These are phyloP conservation scores for Centella asiatica DNA, from an alignment of 129 eudicot genomes.

Conservation along the genomic window DNA sequence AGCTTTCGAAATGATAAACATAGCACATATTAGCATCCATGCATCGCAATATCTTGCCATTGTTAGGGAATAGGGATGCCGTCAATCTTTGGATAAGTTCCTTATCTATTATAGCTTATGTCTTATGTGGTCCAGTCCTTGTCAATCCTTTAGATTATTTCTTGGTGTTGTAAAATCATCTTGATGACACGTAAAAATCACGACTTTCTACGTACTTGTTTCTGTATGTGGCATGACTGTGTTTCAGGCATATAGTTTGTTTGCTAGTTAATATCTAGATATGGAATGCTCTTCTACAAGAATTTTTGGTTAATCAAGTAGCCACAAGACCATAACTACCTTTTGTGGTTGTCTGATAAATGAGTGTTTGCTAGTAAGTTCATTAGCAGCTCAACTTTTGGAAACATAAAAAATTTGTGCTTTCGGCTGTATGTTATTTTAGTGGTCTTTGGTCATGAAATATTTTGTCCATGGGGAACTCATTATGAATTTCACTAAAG, in stretches of 20 bases:
- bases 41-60: not conserved
- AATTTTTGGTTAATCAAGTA: not conserved
- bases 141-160: too few relatives aligned
- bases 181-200: not conserved
- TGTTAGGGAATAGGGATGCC: too few relatives aligned
- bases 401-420: too few relatives aligned
- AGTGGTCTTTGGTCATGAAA: too few relatives aligned
- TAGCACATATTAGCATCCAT: not conserved
- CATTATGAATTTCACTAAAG: too few relatives aligned
- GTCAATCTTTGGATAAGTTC: not conserved
- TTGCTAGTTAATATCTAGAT: not conserved
- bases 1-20: not conserved
- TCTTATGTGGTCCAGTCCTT: too few relatives aligned
- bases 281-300: not conserved
- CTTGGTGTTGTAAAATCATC: not conserved
- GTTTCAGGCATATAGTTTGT: not conserved
- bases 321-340: not conserved
- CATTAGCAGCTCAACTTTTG: too few relatives aligned
- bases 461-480: too few relatives aligned
- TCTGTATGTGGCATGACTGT: not conserved
- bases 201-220: too few relatives aligned
- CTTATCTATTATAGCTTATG: not conserved
- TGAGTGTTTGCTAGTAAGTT: too few relatives aligned
- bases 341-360: too few relatives aligned
- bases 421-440: too few relatives aligned